Evolutionary conservation across 1,284 basidiomycete species (phyloP).

Genomic region (Athelia sp.): DNA sequence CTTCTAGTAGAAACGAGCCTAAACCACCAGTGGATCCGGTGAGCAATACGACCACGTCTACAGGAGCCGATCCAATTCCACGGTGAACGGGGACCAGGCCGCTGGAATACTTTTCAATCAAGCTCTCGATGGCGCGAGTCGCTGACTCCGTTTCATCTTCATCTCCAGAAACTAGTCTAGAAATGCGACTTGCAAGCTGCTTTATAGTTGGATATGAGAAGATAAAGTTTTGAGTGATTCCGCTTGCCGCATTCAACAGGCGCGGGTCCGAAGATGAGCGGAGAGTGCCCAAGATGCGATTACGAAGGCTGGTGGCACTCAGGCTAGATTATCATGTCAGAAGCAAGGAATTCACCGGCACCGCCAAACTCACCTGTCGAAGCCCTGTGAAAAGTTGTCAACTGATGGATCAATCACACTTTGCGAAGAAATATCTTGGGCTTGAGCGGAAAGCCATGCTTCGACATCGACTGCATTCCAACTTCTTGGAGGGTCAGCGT

Average conservation of each 20-base stretch:
- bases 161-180: constrained; percentile 10
- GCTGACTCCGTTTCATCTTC: constrained; percentile 9
- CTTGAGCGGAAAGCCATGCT: constrained; percentile 24
- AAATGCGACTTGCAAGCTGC: constrained; percentile 12
- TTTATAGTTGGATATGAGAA: constrained; percentile 22
- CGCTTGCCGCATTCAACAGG: constrained; percentile 3
- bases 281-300: constrained; percentile 24
- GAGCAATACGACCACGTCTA: constrained; percentile 15
- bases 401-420: constrained; percentile 8
- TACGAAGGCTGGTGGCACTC: constrained; percentile 28
- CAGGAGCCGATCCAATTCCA: background rate
- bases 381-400: constrained; percentile 29
- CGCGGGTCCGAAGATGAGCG: constrained; percentile 14
- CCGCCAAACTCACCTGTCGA: constrained; percentile 24
- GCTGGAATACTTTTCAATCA: constrained; percentile 21
- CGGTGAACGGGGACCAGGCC: constrained; percentile 6
- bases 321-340: constrained; percentile 15
- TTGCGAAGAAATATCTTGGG: constrained; percentile 15
- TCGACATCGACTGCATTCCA: constrained; percentile 19
- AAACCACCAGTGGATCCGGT: constrained; percentile 26
- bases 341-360: background rate
- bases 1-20: constrained; percentile 22
- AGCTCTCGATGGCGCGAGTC: constrained; percentile 11
- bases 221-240: constrained; percentile 15
- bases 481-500: constrained; percentile 11